Evolutionary conservation across 176 grass and related monocot species (phyloP).

Genomic region (bread wheat (Triticum aestivum)): DNA sequence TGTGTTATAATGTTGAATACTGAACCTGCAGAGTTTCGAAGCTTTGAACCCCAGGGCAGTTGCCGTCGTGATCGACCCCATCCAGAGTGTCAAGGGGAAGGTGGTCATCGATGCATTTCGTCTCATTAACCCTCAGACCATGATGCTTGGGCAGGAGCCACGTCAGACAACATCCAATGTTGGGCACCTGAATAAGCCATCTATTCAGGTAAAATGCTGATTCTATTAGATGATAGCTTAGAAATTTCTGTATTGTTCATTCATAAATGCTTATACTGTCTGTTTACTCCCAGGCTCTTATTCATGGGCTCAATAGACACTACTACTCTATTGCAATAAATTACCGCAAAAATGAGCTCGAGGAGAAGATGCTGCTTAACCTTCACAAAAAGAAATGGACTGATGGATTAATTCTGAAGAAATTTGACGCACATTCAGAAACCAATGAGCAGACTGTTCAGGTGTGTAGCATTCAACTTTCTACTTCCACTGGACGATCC

Average conservation of each 20-base stretch:
- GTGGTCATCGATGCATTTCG: constrained; percentile 99
- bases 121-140: constrained; percentile 97
- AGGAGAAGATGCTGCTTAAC: constrained; percentile 96
- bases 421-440: constrained; percentile 84
- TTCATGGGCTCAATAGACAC: constrained; percentile 94
- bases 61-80: constrained; percentile 95
- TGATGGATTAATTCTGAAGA: constrained; percentile 76
- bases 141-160: constrained; percentile 99
- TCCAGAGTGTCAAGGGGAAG: constrained; percentile 98
- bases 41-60: constrained; percentile 94
- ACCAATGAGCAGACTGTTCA: constrained; percentile 97
- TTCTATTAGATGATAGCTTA: background rate
- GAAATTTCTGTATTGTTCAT: background rate
- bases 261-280: background rate
- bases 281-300: constrained; percentile 67
- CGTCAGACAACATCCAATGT: constrained; percentile 97
- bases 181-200: constrained; percentile 98
- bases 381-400: constrained; percentile 99
- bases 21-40: constrained; percentile 90
- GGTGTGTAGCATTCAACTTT: constrained; percentile 30
- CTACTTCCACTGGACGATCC: background rate
- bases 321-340: constrained; percentile 99
- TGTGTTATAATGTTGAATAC: constrained; percentile 17
- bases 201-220: constrained; percentile 68
- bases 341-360: constrained; percentile 97